Conservation (phyloP, 176 grass and related monocot species). For the Musa schizocarpa region DNA sequence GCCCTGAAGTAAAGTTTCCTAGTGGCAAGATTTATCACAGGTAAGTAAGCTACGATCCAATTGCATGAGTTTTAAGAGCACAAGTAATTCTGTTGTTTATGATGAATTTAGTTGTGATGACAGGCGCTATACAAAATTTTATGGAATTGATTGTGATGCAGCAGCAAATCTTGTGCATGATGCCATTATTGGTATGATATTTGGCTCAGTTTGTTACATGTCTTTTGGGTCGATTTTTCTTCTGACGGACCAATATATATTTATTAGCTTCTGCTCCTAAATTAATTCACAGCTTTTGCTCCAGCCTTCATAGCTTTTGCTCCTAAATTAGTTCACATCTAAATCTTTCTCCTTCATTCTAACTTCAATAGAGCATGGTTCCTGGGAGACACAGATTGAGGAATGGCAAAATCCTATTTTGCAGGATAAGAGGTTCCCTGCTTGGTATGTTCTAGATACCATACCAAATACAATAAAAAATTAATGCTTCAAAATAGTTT, state of each 20-base stretch:
- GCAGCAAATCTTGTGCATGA: constrained; percentile 64
- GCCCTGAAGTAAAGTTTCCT: constrained; percentile 90
- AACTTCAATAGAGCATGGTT: constrained; percentile 53
- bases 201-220: neutral
- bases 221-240: neutral
- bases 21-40: constrained; percentile 94
- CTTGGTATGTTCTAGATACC: constrained; percentile 41
- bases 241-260: neutral
- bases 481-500: constrained; percentile 10
- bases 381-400: constrained; percentile 83
- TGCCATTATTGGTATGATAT: constrained; percentile 62
- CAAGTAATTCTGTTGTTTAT: neutral
- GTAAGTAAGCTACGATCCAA: constrained; percentile 22
- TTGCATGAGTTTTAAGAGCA: neutral
- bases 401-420: constrained; percentile 91
- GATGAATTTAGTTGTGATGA: constrained; percentile 13
- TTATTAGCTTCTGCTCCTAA: neutral
- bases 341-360: neutral
- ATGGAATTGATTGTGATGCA: constrained; percentile 76
- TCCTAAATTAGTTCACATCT: neutral
- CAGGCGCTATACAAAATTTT: constrained; percentile 92
- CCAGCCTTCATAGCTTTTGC: neutral
- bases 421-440: constrained; percentile 67
- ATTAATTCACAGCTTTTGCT: neutral
- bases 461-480: neutral